phyloP scores from a whole-genome alignment of 768 basidiomycete species.

The Postia placenta region DNA sequence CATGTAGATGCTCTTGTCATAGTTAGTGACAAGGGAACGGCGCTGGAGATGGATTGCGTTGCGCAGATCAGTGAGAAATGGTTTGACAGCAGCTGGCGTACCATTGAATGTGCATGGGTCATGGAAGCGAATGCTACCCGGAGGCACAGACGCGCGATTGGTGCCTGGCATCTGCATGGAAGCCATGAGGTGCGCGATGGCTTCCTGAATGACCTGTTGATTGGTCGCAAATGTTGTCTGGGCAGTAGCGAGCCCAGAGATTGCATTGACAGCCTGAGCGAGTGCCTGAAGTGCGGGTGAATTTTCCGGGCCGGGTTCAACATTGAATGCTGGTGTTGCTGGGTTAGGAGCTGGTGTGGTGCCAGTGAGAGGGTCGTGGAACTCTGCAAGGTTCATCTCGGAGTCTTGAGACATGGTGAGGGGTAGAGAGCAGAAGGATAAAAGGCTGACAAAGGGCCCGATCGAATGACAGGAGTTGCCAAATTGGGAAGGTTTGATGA shows the following conservation, averaged over 20 bases:
- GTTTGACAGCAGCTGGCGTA: slow-evolving; percentile 1
- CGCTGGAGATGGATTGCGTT: slow-evolving; percentile 5
- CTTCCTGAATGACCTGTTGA: background rate
- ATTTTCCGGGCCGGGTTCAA: background rate
- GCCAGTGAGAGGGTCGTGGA: background rate
- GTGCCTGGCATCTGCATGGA: background rate
- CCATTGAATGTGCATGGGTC: slow-evolving; percentile 7
- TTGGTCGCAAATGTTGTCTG: background rate
- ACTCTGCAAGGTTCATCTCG: background rate
- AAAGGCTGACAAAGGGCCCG: background rate
- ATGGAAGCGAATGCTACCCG: background rate
- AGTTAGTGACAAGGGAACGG: background rate
- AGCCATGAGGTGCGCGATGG: background rate
- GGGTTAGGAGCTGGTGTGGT: background rate
- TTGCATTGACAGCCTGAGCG: background rate
- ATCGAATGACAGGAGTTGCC: background rate
- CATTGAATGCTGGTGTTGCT: background rate
- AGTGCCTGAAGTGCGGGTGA: background rate
- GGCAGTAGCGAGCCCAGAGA: background rate
- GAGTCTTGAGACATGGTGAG: background rate
- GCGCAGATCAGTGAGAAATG: slow-evolving; percentile 3
- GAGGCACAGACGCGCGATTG: background rate
- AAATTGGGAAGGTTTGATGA: background rate
- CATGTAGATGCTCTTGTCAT: slow-evolving; percentile 4
- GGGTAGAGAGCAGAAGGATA: background rate